A percentile compares a stretch with the other conserved stretches of the same genome.
Conservation (phyloP, 2,329 filamentous ascomycete genomes). For the Ophiostoma triangulosporum region DNA sequence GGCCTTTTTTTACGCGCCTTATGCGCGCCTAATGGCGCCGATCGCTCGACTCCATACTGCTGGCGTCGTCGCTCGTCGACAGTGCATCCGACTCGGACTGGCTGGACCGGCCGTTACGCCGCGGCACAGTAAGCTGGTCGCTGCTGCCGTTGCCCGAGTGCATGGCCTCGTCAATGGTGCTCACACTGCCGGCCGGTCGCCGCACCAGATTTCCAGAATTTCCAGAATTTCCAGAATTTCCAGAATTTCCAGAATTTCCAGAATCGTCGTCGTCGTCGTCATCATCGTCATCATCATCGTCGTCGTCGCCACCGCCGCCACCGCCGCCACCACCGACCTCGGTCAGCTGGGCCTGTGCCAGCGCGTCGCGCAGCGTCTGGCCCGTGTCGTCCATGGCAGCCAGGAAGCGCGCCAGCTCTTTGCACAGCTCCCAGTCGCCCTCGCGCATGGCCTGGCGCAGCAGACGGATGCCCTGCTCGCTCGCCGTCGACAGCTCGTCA, state of each 20-base stretch:
- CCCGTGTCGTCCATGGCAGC: slow-evolving; percentile 84
- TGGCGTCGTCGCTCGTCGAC: slow-evolving; percentile 12
- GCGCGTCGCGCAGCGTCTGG: slow-evolving; percentile 58
- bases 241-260: no score
- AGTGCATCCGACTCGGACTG: slow-evolving; percentile 12
- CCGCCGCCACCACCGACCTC: background rate
- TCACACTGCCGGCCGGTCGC: background rate
- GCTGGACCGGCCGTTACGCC: slow-evolving; percentile 10
- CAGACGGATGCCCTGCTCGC: slow-evolving; percentile 67
- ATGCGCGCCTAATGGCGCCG: no score
- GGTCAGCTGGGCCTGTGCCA: slow-evolving; percentile 38
- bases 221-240: no score
- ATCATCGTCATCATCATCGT: background rate
- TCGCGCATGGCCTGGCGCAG: slow-evolving; percentile 69
- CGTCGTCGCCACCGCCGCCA: background rate
- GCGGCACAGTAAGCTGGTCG: slow-evolving; percentile 20
- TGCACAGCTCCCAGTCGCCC: slow-evolving; percentile 89
- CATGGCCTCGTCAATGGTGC: background rate
- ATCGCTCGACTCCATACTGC: slow-evolving; percentile 10
- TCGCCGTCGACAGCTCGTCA: slow-evolving; percentile 53
- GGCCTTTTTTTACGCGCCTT: no score
- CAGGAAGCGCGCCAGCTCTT: slow-evolving; percentile 86
- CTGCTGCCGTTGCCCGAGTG: slow-evolving; percentile 11
- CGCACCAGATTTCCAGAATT: background rate
- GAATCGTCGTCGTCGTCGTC: background rate